Conservation (phyloP, 1,139 yeast genomes). For the Pichia sp. region DNA sequence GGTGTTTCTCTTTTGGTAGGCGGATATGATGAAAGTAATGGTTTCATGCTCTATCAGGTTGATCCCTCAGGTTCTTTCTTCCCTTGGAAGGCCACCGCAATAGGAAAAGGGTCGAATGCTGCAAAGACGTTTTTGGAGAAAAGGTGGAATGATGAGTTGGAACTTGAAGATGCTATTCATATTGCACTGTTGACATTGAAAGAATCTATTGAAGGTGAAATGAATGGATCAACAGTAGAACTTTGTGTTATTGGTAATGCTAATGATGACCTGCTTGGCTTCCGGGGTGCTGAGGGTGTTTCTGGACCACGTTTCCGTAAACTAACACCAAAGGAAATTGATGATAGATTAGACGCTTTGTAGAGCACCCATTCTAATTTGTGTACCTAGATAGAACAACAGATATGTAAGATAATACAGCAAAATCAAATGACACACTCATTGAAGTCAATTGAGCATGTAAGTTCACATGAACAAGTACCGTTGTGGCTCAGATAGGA, state of each 20-base stretch:
- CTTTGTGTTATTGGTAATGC: conserved; percentile 83
- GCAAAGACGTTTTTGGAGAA: conserved; percentile 97
- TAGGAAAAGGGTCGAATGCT: conserved; percentile 88
- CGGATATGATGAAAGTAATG: conserved; percentile 79
- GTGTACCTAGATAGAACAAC: background rate
- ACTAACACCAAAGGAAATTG: conserved; percentile 81
- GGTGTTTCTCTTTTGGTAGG: conserved; percentile 94
- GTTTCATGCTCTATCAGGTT: conserved; percentile 85
- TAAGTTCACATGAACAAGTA: no score
- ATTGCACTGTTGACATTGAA: conserved; percentile 90
- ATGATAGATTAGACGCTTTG: conserved; percentile 89
- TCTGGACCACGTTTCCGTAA: conserved; percentile 85
- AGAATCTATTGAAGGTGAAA: conserved; percentile 96
- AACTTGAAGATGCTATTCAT: conserved; percentile 96
- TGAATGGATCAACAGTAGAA: conserved; percentile 94
- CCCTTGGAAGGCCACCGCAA: conserved; percentile 99
- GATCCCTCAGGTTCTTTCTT: conserved; percentile 97
- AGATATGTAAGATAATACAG: no score
- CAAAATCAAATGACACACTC: no score
- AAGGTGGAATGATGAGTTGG: conserved; percentile 96
- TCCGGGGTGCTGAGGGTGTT: conserved; percentile 67
- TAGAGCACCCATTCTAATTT: conserved; percentile 27
- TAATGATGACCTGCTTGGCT: conserved; percentile 75
- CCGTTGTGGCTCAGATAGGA: no score
- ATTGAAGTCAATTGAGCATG: no score